These are phyloP conservation scores for Cicer chorassanicum DNA, from an alignment of 306 rosid genomes.

Conservation along the genomic window DNA sequence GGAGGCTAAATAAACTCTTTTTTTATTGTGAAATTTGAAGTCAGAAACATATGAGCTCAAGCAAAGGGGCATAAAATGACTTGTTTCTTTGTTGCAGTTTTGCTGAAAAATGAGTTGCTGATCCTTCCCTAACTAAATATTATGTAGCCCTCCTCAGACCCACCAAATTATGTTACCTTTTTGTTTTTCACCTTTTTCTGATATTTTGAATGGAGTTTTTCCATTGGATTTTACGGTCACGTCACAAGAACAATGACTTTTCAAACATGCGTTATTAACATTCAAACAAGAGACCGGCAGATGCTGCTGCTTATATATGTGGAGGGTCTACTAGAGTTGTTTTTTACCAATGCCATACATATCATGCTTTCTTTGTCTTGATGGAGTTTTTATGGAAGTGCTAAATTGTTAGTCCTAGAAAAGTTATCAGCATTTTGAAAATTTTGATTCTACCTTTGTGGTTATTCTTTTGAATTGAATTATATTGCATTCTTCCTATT, in stretches of 20 bases:
- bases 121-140: too few species aligned
- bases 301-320: neutral
- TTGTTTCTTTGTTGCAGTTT: too few species aligned
- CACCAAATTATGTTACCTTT: too few species aligned
- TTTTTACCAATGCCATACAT: neutral
- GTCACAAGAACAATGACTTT: neutral
- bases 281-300: neutral
- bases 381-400: neutral
- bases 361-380: conserved; percentile 4
- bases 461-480: conserved; percentile 2
- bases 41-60: too few species aligned
- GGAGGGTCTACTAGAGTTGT: conserved; percentile 22
- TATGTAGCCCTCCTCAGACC: too few species aligned
- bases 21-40: too few species aligned
- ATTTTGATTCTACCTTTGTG: conserved; percentile 18
- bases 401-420: conserved; percentile 13
- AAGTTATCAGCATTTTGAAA: conserved; percentile 2
- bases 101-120: too few species aligned
- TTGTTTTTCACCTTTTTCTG: too few species aligned
- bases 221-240: neutral
- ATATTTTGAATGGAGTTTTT: neutral
- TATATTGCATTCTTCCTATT: conserved; percentile 1
- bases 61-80: too few species aligned
- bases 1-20: too few species aligned
- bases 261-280: neutral